phyloP scores from a whole-genome alignment of 495 filamentous ascomycete genomes.

The Tetracladium marchalianum region DNA sequence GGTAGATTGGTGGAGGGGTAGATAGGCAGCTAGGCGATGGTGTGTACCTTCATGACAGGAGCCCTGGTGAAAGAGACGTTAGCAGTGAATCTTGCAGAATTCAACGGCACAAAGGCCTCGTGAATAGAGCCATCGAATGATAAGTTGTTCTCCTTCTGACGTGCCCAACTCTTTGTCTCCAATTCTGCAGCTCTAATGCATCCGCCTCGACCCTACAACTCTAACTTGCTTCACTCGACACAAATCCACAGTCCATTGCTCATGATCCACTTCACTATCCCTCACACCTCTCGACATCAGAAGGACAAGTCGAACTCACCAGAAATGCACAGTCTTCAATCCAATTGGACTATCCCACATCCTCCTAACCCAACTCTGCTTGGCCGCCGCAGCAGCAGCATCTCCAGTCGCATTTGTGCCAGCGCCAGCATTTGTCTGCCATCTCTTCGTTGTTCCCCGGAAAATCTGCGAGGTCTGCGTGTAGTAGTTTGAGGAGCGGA shows the following conservation, averaged over 20 bases:
- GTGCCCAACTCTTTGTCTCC: too few relatives aligned
- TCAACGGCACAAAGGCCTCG: too few relatives aligned
- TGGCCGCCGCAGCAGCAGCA: slow-evolving; percentile 27
- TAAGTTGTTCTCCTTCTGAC: too few relatives aligned
- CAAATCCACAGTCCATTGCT: too few relatives aligned
- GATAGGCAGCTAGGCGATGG: slow-evolving; percentile 6
- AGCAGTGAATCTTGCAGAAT: background rate
- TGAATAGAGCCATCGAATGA: too few relatives aligned
- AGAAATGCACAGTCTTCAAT: slow-evolving; percentile 96
- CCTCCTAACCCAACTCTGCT: slow-evolving; percentile 55
- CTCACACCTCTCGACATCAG: background rate
- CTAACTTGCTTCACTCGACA: too few relatives aligned
- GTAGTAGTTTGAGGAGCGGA: slow-evolving; percentile 17
- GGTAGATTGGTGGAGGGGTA: slow-evolving; percentile 2
- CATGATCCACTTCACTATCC: background rate
- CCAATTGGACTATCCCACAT: slow-evolving; percentile 83
- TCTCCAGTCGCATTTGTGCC: too few relatives aligned
- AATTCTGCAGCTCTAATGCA: too few relatives aligned
- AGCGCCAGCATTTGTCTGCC: slow-evolving; percentile 50
- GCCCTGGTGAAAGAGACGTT: slow-evolving; percentile 47
- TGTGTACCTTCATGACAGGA: slow-evolving; percentile 84
- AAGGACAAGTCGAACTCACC: slow-evolving; percentile 38
- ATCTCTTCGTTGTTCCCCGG: slow-evolving; percentile 27
- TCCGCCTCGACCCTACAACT: too few relatives aligned
- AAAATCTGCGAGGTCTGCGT: slow-evolving; percentile 7